Percentiles rank a stretch among this genome's conserved stretches.
Evolutionary conservation across 305 asterid genomes (phyloP).

Genomic region (Lippia alba): DNA sequence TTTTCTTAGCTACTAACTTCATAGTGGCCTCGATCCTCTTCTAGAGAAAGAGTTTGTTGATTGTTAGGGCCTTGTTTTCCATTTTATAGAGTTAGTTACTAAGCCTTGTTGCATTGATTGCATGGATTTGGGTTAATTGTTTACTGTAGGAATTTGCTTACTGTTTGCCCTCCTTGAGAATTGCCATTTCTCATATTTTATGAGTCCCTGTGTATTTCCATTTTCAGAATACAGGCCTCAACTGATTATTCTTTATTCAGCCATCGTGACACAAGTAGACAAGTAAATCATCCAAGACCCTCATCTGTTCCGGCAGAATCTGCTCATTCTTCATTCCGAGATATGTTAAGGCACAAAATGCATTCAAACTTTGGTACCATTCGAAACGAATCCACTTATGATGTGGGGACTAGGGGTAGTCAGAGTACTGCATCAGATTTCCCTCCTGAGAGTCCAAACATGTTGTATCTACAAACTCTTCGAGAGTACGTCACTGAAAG

Average conservation of each 20-base stretch:
- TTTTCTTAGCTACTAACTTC: conserved; percentile 8
- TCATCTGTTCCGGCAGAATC: conserved; percentile 34
- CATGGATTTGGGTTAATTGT: conserved; percentile 8
- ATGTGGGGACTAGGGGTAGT: conserved; percentile 41
- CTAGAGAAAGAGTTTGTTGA: background rate
- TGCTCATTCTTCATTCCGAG: conserved; percentile 34
- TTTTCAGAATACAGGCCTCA: conserved; percentile 62
- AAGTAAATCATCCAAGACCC: conserved; percentile 44
- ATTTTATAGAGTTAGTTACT: background rate
- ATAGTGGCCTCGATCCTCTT: conserved; percentile 1
- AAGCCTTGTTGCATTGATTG: conserved; percentile 4
- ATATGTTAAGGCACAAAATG: conserved; percentile 32
- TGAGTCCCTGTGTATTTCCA: conserved; percentile 32
- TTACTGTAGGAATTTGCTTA: conserved; percentile 17
- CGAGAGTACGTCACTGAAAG: conserved; percentile 71
- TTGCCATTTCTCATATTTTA: conserved; percentile 5
- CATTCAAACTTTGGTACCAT: conserved; percentile 36
- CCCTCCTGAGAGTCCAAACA: conserved; percentile 47
- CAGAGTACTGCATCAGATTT: conserved; percentile 42
- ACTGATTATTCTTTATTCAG: conserved; percentile 45
- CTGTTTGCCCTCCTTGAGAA: conserved; percentile 14
- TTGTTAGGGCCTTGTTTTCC: conserved; percentile 11
- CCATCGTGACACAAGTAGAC: conserved; percentile 40
- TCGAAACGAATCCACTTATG: conserved; percentile 42
- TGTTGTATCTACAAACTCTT: conserved; percentile 69